These are phyloP conservation scores for Globisporangium solare DNA, from an alignment of 352 stramenopile species.

Conservation along the genomic window DNA sequence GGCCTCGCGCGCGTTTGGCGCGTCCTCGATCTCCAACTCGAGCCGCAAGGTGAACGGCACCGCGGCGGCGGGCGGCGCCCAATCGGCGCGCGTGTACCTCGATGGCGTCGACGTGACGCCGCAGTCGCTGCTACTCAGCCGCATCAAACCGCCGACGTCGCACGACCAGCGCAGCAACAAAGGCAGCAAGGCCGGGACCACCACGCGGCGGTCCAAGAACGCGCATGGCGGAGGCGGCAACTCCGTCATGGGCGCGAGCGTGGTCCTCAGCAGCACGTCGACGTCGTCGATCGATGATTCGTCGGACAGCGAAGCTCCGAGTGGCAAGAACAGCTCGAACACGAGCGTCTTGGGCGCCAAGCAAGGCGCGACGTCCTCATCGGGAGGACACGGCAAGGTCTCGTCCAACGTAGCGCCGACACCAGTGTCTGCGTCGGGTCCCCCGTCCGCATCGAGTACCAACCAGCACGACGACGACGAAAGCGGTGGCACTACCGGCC, in stretches of 20 bases:
- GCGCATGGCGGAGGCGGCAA: slow-evolving; percentile 15
- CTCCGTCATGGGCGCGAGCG: slow-evolving; percentile 40
- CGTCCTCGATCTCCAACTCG: slow-evolving; percentile 62
- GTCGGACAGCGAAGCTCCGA: slow-evolving; percentile 29
- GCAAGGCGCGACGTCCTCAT: not conserved
- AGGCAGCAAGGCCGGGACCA: slow-evolving; percentile 19
- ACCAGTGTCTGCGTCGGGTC: not conserved
- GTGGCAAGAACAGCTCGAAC: not conserved
- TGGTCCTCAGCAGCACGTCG: slow-evolving; percentile 48
- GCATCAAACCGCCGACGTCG: slow-evolving; percentile 55
- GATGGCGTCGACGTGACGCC: slow-evolving; percentile 70
- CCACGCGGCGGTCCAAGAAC: slow-evolving; percentile 28
- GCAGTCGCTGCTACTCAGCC: slow-evolving; percentile 69
- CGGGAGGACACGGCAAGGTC: not conserved
- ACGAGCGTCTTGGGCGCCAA: not conserved
- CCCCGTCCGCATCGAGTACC: not conserved
- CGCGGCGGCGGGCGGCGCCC: slow-evolving; percentile 22
- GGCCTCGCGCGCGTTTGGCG: slow-evolving; percentile 43
- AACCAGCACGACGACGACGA: slow-evolving; percentile 19
- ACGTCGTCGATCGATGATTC: slow-evolving; percentile 53
- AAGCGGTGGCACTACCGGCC: not conserved
- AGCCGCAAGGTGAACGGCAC: slow-evolving; percentile 60
- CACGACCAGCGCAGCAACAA: slow-evolving; percentile 17
- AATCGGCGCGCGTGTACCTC: slow-evolving; percentile 57
- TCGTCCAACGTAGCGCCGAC: not conserved